phyloP scores from a whole-genome alignment of 1,139 yeast genomes.

The Blastobotrys aristatus region DNA sequence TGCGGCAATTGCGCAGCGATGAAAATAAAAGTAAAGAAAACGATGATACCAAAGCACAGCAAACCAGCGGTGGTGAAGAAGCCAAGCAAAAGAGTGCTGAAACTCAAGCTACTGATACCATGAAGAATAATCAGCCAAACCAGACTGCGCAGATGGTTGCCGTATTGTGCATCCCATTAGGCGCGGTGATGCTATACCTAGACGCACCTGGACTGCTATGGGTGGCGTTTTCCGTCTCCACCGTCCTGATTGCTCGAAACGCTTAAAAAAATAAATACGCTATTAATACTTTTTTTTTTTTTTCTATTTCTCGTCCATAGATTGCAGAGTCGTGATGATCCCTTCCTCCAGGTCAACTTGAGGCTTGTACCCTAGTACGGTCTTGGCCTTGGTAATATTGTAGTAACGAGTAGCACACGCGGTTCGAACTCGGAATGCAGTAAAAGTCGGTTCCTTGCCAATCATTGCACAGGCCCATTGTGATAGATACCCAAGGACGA shows the following conservation, averaged over 20 bases:
- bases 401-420: constrained; percentile 96
- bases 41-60: constrained; percentile 4
- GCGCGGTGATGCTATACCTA: constrained; percentile 5
- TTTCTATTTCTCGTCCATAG: constrained; percentile 65
- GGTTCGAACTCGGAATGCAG: constrained; percentile 90
- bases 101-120: not conserved
- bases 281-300: not conserved
- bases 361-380: constrained; percentile 72
- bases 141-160: not conserved
- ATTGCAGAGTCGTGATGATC: constrained; percentile 69
- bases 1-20: constrained; percentile 1
- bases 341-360: constrained; percentile 78
- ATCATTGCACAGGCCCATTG: constrained; percentile 60
- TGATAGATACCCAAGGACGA: constrained; percentile 73
- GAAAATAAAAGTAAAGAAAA: not conserved
- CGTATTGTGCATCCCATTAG: constrained; percentile 6
- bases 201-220: constrained; percentile 11
- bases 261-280: not conserved
- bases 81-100: not conserved
- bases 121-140: not conserved
- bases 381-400: constrained; percentile 82
- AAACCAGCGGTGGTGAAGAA: not conserved
- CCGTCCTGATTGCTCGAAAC: not conserved
- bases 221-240: constrained; percentile 8
- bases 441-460: constrained; percentile 88